Evolutionary conservation across 2,329 filamentous ascomycete species (phyloP), one percentile per base, ranked within the genome.

Genomic region (Arthrobotrys conoides): DNA sequence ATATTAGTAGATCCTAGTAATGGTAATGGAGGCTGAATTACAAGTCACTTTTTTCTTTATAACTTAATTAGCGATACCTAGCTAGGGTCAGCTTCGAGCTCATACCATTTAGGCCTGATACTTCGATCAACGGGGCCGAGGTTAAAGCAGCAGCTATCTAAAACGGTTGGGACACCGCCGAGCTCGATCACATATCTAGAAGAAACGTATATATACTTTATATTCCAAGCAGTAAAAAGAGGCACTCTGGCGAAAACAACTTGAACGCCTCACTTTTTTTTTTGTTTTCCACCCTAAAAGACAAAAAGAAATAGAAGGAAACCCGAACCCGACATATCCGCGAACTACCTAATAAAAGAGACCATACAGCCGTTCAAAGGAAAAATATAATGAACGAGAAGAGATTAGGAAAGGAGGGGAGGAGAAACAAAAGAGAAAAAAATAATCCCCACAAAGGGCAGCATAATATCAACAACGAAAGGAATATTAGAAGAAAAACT

Each of bases 261-360:
- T 55, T 55, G 64, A 46, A 65, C 66, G 59, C 70, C 65, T 41
- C 71, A 63, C 44, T 36, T 48, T 68, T 75, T n/a, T 76, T 49
- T 49, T 46, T 16, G 5, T 76, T 38, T 46, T 51, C 48, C 48
- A 9, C 38, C 63, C 64, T 51, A 30, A 30, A 30, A 30, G 6
- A 30, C 3, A 30, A 30, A 30, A 30, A 3, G 27, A 33, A 55
- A 59, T 55, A 78, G 66, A 61, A 63, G 65, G 48, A 44, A 46
- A 55, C 48, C 59, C 48, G 49, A 53, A 77, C 22, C 5, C 49
- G 76, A 76, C 22, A 61, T 41, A 76, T 46, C 65, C 57, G 79
- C 66, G 68, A 76, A 80, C 69, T 79, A 81, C 79, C 38, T 16
- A n/a, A 16, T 41, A 41, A 41, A 41, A 41, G 79, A 76, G 78